Evolutionary conservation across 2,329 filamentous ascomycete genomes (phyloP), one percentile per base, ranked within the genome.

Genomic region (Ascochyta pisi): DNA sequence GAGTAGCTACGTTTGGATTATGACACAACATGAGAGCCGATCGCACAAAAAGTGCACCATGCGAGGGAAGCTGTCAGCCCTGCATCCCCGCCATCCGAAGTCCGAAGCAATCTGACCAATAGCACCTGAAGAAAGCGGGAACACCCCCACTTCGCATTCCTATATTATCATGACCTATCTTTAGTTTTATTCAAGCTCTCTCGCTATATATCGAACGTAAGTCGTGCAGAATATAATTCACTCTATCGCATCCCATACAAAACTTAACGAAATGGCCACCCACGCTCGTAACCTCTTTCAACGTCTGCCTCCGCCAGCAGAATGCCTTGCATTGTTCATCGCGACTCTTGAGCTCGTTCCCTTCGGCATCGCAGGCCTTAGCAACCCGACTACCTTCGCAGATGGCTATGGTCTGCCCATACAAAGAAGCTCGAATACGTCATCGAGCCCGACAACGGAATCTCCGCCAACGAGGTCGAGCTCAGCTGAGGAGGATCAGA

Each of bases 301-400:
- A 7, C 55, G 51, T 13, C 62, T 67, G 9, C 65, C 65, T 15
- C 65, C 65, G 3, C 65, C 64, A 33, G 65, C 64, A 24, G 62
- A 68, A 61, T 68, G 65, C 37, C 57, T 68, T 6, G 65, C 65
- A 9, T 58, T 68, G 13, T 44, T 68, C 31, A 62, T 68, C 29
- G 65, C 60, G 15, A 62, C 64, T 2, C 61, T 68, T 19, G 65
- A 68, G 31, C 54, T 68, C 1, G 23, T 68, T 1, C 65, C 65
- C 0, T 68, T 68, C 26, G 65, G 65, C 4, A 57, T 68, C 15
- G 45, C 58, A 24, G 65, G 64, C 13, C 38, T 68, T n/a, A 59
- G 50, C 10, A 54, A 64, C 31, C 65, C 65, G 3, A 27, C 34
- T 7, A 38, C 50, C 9, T 65, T 65, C 29, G 62, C 61, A 6